phyloP scores from a whole-genome alignment of 495 filamentous ascomycete genomes.

The Annulohypoxylon maeteangense region DNA sequence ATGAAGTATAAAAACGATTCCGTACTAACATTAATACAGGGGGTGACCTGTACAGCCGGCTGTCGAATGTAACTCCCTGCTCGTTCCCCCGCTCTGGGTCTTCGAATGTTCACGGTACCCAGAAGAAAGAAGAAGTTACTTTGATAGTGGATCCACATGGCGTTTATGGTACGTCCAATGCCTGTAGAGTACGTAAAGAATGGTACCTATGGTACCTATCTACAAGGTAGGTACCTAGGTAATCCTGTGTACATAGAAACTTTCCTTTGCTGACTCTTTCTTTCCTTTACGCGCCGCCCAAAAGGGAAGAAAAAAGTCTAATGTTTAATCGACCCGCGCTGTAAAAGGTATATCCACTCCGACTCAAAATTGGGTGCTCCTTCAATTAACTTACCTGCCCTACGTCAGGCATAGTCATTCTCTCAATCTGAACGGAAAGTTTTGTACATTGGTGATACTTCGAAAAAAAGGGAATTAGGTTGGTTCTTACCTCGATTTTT shows the following conservation, averaged over 20 bases:
- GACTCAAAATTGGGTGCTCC: constrained; percentile 26
- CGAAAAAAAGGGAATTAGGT: constrained; percentile 8
- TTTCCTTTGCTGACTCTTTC: constrained; percentile 31
- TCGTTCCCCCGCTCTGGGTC: constrained; percentile 40
- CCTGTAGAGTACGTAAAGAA: neutral
- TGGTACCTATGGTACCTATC: neutral
- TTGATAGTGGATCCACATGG: neutral
- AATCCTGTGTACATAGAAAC: neutral
- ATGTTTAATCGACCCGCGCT: constrained; percentile 36
- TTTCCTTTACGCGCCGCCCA: constrained; percentile 39
- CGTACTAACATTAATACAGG: no score
- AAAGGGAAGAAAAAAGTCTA: constrained; percentile 20
- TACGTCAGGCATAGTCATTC: constrained; percentile 10
- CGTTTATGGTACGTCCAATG: neutral
- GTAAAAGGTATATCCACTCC: constrained; percentile 36
- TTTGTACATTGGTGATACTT: constrained; percentile 18
- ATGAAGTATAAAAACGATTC: no score
- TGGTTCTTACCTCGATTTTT: constrained; percentile 1
- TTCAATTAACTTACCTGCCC: constrained; percentile 14
- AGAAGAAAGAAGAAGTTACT: neutral
- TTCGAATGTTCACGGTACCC: neutral
- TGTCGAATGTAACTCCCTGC: constrained; percentile 12
- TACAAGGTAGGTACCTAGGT: neutral
- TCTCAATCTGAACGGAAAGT: constrained; percentile 9
- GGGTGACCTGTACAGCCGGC: no score